phyloP scores from a whole-genome alignment of 1,284 basidiomycete genomes.

The Violaceomyces palustris region DNA sequence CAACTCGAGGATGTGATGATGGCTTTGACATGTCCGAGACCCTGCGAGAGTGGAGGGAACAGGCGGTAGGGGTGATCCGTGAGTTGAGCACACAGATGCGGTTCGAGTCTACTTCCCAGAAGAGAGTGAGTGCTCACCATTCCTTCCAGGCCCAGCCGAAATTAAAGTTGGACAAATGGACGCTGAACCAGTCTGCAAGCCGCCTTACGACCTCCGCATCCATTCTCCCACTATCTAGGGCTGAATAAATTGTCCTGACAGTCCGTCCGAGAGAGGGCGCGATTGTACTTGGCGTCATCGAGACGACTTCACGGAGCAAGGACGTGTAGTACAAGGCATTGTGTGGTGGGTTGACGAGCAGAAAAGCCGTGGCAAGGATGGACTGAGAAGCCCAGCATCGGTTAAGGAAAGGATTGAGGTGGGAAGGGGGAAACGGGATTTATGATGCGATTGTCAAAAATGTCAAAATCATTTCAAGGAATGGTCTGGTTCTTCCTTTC shows the following conservation, averaged over 20 bases:
- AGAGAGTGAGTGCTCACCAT: constrained; percentile 62
- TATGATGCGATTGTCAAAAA: not conserved
- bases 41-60: too few relatives aligned
- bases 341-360: constrained; percentile 71
- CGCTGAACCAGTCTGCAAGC: constrained; percentile 89
- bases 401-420: not conserved
- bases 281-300: constrained; percentile 79
- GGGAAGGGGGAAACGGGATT: not conserved
- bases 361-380: constrained; percentile 69
- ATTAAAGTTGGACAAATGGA: constrained; percentile 95
- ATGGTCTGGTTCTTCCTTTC: too few relatives aligned
- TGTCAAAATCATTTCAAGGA: constrained; percentile 3
- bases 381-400: constrained; percentile 58
- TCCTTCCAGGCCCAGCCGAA: constrained; percentile 99
- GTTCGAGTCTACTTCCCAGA: too few relatives aligned
- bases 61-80: not conserved
- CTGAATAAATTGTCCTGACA: constrained; percentile 74
- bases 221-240: constrained; percentile 54
- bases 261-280: constrained; percentile 95
- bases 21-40: constrained; percentile 73
- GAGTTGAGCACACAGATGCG: not conserved
- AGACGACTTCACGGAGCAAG: constrained; percentile 88
- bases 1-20: constrained; percentile 70
- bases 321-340: constrained; percentile 76
- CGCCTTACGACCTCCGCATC: constrained; percentile 77